phyloP scores from a whole-genome alignment of 2,329 filamentous ascomycete species.

The Raffaelea arxii region DNA sequence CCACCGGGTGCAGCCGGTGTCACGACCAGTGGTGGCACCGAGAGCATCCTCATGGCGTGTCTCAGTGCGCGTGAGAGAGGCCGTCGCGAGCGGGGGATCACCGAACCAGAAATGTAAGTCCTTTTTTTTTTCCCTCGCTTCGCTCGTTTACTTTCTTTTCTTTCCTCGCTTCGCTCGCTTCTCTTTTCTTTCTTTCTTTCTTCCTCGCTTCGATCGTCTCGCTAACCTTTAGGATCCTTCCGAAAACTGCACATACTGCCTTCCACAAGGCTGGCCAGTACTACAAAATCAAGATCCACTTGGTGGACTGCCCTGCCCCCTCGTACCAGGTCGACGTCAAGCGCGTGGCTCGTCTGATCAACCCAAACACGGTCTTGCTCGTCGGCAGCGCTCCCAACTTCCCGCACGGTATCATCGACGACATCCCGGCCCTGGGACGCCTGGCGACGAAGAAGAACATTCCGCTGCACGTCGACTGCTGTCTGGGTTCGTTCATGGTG shows the following conservation, averaged over 20 bases:
- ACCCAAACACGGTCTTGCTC: slow-evolving; percentile 85
- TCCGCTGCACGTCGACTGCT: slow-evolving; percentile 94
- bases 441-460: slow-evolving; percentile 71
- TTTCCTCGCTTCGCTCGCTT: neutral
- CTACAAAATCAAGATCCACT: slow-evolving; percentile 91
- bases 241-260: slow-evolving; percentile 88
- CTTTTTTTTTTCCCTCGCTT: neutral
- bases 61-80: slow-evolving; percentile 85
- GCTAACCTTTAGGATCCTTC: slow-evolving; percentile 61
- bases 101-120: slow-evolving; percentile 83
- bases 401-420: slow-evolving; percentile 95
- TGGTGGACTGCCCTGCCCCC: slow-evolving; percentile 78
- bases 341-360: slow-evolving; percentile 75
- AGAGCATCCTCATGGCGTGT: slow-evolving; percentile 95
- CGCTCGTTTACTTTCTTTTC: neutral
- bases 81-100: slow-evolving; percentile 74
- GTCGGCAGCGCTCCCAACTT: slow-evolving; percentile 97
- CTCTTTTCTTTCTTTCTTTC: neutral
- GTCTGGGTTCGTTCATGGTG: slow-evolving; percentile 88
- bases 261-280: slow-evolving; percentile 94
- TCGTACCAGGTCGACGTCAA: slow-evolving; percentile 73
- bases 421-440: slow-evolving; percentile 76
- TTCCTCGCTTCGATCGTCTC: neutral
- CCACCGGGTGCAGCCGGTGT: slow-evolving; percentile 79
- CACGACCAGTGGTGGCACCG: slow-evolving; percentile 85